Base-by-base conservation (phyloP, 805 yeast genomes). In the Kodamaea leandrae region DNA sequence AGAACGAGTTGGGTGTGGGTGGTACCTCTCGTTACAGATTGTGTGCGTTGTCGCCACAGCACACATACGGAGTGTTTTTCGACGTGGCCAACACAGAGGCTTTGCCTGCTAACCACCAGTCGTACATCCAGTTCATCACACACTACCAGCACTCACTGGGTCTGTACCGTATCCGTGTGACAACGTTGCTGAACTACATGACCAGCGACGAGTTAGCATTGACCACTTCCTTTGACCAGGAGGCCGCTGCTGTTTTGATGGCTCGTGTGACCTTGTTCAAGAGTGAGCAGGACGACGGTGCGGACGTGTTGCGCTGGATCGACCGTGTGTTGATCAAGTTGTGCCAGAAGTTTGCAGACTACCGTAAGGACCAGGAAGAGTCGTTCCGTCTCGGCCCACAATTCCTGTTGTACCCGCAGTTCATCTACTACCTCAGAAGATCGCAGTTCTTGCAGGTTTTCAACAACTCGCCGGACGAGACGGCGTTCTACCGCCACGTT, bases 391-490 rank as follows among this genome's bases (percentile, higher is more conserved):
- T 93, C 50, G 79, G 90, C 2, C 89, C 83, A 44, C 84, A 83
- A 58, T 90, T 88, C 63, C 79, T 88, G 32, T 71, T 91, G 60
- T 85, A 87, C 58, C 99, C 99, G 19, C 99, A 93, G 65, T 95
- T 93, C 58, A 83, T 93, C 66, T 93, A 85, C 69, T 95, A 93
- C 61, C 74, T 93, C 66, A 85, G 99, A 69, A 83, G 99, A 63
- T 88, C 97, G 1, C 98, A 91, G 66, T 90, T 93, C 63, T 71
- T 93, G 61, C 95, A 88, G 63, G 96, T 91, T 33, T 93, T 93
- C 75, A 93, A 93, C 68, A 90, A 90, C 66, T 93, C 99, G 4
- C 99, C 99, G 2, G 99, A 93, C 71, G 99, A 93, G 71, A 89
- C 98, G 32, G 96, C 96, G 27, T 93, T 90, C 66, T 88, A 91